phyloP scores from a whole-genome alignment of 345 rosid species.

The Gossypium sturtianum region DNA sequence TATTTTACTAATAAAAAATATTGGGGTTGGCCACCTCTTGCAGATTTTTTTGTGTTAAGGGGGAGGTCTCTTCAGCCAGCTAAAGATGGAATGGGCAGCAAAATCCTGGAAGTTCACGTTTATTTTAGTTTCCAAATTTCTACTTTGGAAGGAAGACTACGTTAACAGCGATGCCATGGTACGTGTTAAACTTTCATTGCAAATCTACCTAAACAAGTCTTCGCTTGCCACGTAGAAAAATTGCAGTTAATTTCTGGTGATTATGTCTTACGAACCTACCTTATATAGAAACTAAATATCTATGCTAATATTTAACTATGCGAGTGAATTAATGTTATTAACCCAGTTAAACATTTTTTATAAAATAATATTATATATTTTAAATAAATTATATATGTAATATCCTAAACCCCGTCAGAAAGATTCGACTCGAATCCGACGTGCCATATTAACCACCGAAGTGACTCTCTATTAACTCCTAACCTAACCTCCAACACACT shows the following conservation, averaged over 20 bases:
- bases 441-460: accelerated
- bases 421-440: too few species aligned
- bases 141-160: neutral
- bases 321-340: too few species aligned
- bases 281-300: too few species aligned
- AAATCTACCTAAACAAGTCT: too few species aligned
- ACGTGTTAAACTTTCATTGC: neutral
- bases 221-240: neutral
- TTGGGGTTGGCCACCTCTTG: neutral
- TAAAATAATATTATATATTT: too few species aligned
- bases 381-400: too few species aligned
- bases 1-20: neutral
- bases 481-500: too few species aligned
- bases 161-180: neutral
- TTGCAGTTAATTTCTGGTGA: neutral
- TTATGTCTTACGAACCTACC: neutral
- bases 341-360: too few species aligned
- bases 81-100: neutral
- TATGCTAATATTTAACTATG: too few species aligned
- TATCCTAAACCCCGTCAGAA: accelerated
- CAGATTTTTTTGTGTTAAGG: neutral
- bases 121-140: neutral
- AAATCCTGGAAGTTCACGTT: constrained; percentile 16
- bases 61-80: neutral
- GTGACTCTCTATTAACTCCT: too few species aligned